These are phyloP conservation scores for Suhomyces sp. DNA, from an alignment of 805 yeast species.

Conservation along the genomic window DNA sequence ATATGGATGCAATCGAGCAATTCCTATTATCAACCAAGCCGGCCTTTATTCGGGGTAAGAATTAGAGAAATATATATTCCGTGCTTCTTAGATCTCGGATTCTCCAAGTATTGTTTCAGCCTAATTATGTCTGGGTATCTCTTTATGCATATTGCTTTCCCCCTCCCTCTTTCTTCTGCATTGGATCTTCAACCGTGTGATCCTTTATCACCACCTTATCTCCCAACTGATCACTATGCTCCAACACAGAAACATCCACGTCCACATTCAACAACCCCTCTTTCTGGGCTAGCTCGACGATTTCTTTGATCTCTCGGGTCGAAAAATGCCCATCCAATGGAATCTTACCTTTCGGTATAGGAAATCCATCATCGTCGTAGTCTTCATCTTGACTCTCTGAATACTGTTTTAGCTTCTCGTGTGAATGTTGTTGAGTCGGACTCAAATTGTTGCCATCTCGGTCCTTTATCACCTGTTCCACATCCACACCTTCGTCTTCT, in stretches of 20 bases:
- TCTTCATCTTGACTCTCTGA: conserved; percentile 3
- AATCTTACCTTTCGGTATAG: conserved; percentile 36
- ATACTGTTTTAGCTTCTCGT: conserved; percentile 4
- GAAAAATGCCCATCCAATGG: conserved; percentile 44
- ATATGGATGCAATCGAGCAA: too few species aligned
- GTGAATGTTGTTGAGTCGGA: conserved; percentile 1
- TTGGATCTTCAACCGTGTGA: not conserved
- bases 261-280: conserved; percentile 28
- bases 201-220: conserved; percentile 31
- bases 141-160: conserved; percentile 1
- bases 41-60: too few species aligned
- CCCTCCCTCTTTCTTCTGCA: conserved; percentile 1
- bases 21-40: too few species aligned
- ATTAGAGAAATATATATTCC: too few species aligned
- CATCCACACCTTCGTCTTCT: conserved; percentile 2
- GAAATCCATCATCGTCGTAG: conserved; percentile 36
- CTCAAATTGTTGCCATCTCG: not conserved
- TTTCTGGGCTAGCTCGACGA: conserved; percentile 31
- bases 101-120: too few species aligned
- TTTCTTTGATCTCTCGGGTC: conserved; percentile 29
- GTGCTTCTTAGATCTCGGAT: too few species aligned
- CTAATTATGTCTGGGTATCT: too few species aligned
- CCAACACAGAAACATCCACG: conserved; percentile 26
- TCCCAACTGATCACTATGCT: conserved; percentile 23
- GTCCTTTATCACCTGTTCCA: not conserved